A percentile compares a stretch with the other conserved stretches of the same genome.
These are phyloP conservation scores for Fagus sylvatica DNA, from an alignment of 306 rosid species.

Conservation along the genomic window DNA sequence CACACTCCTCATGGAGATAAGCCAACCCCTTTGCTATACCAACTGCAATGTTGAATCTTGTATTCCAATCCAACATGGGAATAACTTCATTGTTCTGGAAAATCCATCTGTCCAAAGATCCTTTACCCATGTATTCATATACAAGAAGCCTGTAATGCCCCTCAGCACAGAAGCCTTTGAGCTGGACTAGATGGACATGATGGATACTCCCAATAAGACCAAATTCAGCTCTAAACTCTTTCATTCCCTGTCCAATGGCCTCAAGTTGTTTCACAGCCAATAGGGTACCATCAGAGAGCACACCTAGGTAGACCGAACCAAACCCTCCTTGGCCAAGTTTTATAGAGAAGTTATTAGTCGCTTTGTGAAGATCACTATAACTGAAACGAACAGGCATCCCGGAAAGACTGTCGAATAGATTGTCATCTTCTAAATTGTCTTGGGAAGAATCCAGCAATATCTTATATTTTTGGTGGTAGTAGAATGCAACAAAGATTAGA, in stretches of 20 bases:
- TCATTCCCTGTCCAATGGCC: slow-evolving; percentile 32
- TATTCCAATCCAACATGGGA: slow-evolving; percentile 31
- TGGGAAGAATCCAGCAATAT: slow-evolving; percentile 24
- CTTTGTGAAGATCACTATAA: slow-evolving; percentile 31
- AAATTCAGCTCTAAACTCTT: slow-evolving; percentile 43
- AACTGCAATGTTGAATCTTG: slow-evolving; percentile 41
- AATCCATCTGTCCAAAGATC: slow-evolving; percentile 75
- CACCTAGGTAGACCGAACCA: slow-evolving; percentile 43
- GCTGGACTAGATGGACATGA: slow-evolving; percentile 35
- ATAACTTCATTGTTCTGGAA: slow-evolving; percentile 21
- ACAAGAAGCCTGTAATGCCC: slow-evolving; percentile 56
- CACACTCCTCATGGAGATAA: slow-evolving; percentile 47
- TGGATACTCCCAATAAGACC: slow-evolving; percentile 33
- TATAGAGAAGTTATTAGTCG: slow-evolving; percentile 36
- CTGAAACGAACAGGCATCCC: slow-evolving; percentile 39
- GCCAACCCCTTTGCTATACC: slow-evolving; percentile 40
- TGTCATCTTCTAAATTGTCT: slow-evolving; percentile 34
- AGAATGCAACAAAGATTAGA: slow-evolving; percentile 18
- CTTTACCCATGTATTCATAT: slow-evolving; percentile 72
- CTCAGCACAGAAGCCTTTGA: slow-evolving; percentile 59
- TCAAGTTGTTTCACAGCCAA: slow-evolving; percentile 45
- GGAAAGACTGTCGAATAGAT: slow-evolving; percentile 32
- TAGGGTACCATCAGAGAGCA: slow-evolving; percentile 27
- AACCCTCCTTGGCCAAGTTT: slow-evolving; percentile 46
- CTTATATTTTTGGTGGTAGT: slow-evolving; percentile 21